phyloP scores from a whole-genome alignment of 2,329 filamentous ascomycete genomes.

The Botryotinia globosa region DNA sequence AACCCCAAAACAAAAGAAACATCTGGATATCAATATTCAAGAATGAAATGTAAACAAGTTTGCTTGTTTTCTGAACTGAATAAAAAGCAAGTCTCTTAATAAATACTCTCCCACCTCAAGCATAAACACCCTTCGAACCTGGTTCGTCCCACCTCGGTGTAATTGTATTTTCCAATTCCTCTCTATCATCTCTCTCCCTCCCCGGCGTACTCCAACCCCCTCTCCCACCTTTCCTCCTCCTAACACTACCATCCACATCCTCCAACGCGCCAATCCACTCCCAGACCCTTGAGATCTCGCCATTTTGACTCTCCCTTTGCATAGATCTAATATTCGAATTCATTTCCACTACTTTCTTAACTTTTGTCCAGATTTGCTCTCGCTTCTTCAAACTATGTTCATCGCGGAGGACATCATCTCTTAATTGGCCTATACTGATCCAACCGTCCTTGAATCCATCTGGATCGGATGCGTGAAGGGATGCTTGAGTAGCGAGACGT shows the following conservation, averaged over 20 bases:
- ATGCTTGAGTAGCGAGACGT: conserved; percentile 78
- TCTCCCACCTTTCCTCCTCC: conserved; percentile 51
- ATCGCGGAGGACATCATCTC: conserved; percentile 84
- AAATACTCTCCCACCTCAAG: background rate
- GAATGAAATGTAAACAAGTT: background rate
- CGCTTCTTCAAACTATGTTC: conserved; percentile 75
- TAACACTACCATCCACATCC: conserved; percentile 38
- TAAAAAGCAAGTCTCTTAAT: background rate
- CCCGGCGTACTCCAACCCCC: conserved; percentile 39
- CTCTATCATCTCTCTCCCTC: background rate
- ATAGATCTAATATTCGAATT: conserved; percentile 85
- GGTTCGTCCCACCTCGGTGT: conserved; percentile 36
- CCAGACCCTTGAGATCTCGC: conserved; percentile 65
- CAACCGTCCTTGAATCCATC: conserved; percentile 69
- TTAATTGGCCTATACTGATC: conserved; percentile 81
- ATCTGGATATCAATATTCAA: background rate
- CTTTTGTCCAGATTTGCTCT: conserved; percentile 79
- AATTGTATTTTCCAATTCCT: conserved; percentile 10
- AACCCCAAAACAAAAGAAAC: background rate
- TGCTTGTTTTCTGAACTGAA: background rate
- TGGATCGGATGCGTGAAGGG: conserved; percentile 65
- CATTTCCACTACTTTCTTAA: conserved; percentile 81
- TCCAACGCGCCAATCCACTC: conserved; percentile 64
- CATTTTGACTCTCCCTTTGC: conserved; percentile 65
- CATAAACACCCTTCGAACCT: conserved; percentile 13